phyloP scores from a whole-genome alignment of 1,139 yeast genomes.

The Kodamaea ohmeri region DNA sequence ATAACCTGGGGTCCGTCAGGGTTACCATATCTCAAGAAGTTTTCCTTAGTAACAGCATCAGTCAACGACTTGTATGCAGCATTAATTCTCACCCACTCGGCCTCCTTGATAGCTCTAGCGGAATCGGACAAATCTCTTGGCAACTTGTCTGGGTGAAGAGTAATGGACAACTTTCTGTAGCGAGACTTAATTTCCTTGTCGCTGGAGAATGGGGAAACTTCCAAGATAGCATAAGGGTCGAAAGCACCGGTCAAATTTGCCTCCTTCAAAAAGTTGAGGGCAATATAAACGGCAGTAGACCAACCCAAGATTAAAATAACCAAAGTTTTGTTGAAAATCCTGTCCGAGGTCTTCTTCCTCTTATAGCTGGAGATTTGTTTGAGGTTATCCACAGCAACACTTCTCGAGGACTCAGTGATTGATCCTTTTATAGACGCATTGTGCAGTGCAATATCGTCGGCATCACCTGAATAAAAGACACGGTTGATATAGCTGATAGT shows the following conservation, averaged over 20 bases:
- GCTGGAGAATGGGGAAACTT: conserved; percentile 61
- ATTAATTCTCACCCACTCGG: conserved; percentile 74
- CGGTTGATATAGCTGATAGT: conserved; percentile 49
- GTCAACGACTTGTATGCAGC: conserved; percentile 95
- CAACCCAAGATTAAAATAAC: conserved; percentile 62
- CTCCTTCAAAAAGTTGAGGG: conserved; percentile 46
- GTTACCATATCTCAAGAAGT: conserved; percentile 85
- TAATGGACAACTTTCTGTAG: conserved; percentile 81
- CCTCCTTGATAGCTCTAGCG: conserved; percentile 61
- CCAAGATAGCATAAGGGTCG: conserved; percentile 90
- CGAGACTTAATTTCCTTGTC: conserved; percentile 79
- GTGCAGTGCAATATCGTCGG: conserved; percentile 22
- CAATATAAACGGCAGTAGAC: conserved; percentile 53
- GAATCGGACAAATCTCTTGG: conserved; percentile 60
- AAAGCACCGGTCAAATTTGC: conserved; percentile 51
- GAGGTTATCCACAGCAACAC: conserved; percentile 41
- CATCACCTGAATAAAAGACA: conserved; percentile 16
- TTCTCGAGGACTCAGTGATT: conserved; percentile 27
- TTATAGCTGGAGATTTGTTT: conserved; percentile 43
- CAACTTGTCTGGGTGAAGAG: conserved; percentile 92
- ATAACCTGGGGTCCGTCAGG: conserved; percentile 97
- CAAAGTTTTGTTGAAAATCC: conserved; percentile 45
- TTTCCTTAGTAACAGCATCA: conserved; percentile 80
- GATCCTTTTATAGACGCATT: conserved; percentile 34
- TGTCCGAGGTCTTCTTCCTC: conserved; percentile 34